phyloP scores from a whole-genome alignment of 176 grass and related monocot species.

The Panicum miliaceum region DNA sequence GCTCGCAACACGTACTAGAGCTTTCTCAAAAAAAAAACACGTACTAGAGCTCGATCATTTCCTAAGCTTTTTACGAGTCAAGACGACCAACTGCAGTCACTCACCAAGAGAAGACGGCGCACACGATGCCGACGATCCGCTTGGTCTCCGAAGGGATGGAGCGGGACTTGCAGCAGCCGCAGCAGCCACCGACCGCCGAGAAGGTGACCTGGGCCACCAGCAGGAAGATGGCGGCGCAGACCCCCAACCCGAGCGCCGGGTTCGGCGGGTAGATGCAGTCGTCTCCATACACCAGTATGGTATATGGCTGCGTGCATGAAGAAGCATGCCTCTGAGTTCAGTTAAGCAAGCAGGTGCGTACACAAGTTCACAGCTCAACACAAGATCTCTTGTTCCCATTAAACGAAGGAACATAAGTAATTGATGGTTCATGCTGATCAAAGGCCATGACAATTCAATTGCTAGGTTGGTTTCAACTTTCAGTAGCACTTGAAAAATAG shows the following conservation, averaged over 20 bases:
- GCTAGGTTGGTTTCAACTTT: too few relatives aligned
- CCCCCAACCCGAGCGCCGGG: conserved; percentile 4
- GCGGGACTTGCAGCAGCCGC: conserved; percentile 46
- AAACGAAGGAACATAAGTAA: not conserved
- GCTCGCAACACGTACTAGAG: not conserved
- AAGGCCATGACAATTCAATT: too few relatives aligned
- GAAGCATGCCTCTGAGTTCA: not conserved
- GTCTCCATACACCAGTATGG: not conserved
- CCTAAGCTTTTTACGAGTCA: too few relatives aligned
- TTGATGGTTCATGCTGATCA: too few relatives aligned
- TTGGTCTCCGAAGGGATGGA: conserved; percentile 30
- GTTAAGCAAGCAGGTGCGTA: not conserved
- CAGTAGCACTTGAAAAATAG: too few relatives aligned
- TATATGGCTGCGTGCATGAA: conserved; percentile 9
- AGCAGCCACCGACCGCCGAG: conserved; percentile 37
- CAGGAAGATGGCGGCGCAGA: conserved; percentile 47
- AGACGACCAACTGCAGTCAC: not conserved
- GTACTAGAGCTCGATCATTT: not conserved
- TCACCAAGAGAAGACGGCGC: conserved; percentile 41
- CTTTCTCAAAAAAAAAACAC: too few relatives aligned
- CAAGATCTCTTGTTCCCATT: not conserved
- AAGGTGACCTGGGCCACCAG: conserved; percentile 23
- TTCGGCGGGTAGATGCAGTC: conserved; percentile 29
- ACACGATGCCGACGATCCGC: not conserved
- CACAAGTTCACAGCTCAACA: not conserved